Base-by-base conservation (phyloP, 306 rosid genomes). In the Malus sieversii region DNA sequence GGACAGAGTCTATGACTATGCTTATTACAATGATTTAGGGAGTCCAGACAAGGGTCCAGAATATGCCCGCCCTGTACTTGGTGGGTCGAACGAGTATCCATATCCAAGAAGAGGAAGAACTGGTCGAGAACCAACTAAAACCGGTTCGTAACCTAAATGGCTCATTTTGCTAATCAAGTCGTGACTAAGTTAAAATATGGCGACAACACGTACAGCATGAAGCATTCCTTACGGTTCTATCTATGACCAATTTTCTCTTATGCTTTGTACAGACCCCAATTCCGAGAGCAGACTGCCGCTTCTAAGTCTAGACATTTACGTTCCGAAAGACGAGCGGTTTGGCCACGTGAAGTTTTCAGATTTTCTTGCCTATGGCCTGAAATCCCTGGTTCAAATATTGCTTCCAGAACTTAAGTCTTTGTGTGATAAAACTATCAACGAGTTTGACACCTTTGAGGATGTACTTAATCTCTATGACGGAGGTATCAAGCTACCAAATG, bases 1-100 rank as follows among this genome's bases (percentile, higher is more conserved):
- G 99, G 99, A 92, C 76, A 86, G 99, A 87, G 92, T 95, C 9
- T 95, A 95, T 76, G 99, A 95, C 85, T 95, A 95, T 66, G 99
- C 83, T 76, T 85, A 10, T 82, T 95, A 95, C 87, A 92, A 95
- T 64, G 99, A 95, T 70, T 77, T 95, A 70, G 97, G 97, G 29
- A 79, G 58, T 69, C 99, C 99, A 4, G 93, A 86, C 23, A 65
- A 68, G 68, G 92, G 97, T 38, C 59, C 73, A 35, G 45, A 72
- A 6, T 71, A 78, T 81, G 92, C 72, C 8, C 96, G 99, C 42
- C 90, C 91, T n/a, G 77, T 85, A 27, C 88, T 95, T 52, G 99
- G 99, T 23, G 99, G 97, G 57, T 77, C 93, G 2, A 14, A 70
- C 15, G 67, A 81, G 13, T 83, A 76, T 83, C 99, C 98, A 3